These are phyloP conservation scores for Blastobotrys capitulatus DNA, from an alignment of 1,139 yeast genomes.

Conservation along the genomic window DNA sequence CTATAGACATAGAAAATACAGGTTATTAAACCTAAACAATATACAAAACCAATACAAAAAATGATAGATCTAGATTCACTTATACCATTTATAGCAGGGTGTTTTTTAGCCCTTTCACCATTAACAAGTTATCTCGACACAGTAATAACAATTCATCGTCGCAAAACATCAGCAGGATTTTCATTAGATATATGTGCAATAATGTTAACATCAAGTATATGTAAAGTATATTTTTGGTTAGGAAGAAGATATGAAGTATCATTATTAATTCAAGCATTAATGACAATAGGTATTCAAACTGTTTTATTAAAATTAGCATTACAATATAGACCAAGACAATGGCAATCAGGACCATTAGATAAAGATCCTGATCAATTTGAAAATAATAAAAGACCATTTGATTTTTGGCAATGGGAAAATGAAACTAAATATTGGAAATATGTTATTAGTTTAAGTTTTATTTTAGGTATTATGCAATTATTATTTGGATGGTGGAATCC, in stretches of 20 bases:
- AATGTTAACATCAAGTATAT: conserved; percentile 71
- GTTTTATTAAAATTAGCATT: conserved; percentile 59
- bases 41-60: not conserved
- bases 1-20: no score
- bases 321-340: conserved; percentile 42
- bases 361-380: conserved; percentile 4
- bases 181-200: conserved; percentile 87
- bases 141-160: conserved; percentile 57
- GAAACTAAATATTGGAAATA: conserved; percentile 62
- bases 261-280: conserved; percentile 64
- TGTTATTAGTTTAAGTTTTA: conserved; percentile 43
- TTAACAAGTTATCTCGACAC: conserved; percentile 83
- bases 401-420: conserved; percentile 84
- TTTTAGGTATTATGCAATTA: conserved; percentile 42
- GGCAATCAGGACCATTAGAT: conserved; percentile 8
- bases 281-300: conserved; percentile 72
- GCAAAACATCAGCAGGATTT: conserved; percentile 68
- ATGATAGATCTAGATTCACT: not conserved
- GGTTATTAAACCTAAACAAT: no score
- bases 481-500: conserved; percentile 37
- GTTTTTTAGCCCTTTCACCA: conserved; percentile 45
- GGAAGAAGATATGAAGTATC: conserved; percentile 77
- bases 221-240: conserved; percentile 69
- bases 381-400: conserved; percentile 37
- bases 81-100: conserved; percentile 7